Conservation (phyloP, 179 eudicot species). For the Vitellaria paradoxa region DNA sequence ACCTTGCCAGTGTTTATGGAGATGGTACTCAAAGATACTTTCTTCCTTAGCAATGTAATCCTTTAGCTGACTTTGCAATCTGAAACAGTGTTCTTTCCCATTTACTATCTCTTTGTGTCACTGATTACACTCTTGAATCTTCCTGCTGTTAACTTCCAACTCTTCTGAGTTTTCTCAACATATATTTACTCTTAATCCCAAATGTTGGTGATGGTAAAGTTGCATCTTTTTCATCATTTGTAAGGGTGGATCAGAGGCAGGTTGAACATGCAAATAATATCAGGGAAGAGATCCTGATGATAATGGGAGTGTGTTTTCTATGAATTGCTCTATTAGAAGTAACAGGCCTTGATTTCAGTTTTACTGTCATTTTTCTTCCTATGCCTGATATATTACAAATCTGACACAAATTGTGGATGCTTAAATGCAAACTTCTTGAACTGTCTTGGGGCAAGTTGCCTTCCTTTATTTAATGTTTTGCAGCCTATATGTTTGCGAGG, state of each 20-base stretch:
- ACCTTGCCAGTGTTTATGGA: background rate
- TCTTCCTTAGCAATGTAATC: background rate
- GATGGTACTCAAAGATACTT: background rate
- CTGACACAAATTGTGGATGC: background rate
- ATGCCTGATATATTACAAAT: background rate
- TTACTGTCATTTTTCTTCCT: background rate
- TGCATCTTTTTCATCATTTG: background rate
- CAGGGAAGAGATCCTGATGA: background rate
- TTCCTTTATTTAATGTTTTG: conserved; percentile 21
- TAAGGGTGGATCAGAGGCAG: background rate
- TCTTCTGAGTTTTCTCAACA: background rate
- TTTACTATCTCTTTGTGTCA: background rate
- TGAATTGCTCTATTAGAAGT: background rate
- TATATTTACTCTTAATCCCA: background rate
- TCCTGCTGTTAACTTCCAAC: background rate
- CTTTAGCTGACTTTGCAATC: background rate
- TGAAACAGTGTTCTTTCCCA: background rate
- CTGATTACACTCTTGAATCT: background rate
- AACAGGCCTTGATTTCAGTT: background rate
- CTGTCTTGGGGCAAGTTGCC: background rate
- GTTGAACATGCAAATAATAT: background rate
- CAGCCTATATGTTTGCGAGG: conserved; percentile 53
- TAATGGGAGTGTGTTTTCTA: background rate
- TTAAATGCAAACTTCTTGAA: conserved; percentile 12
- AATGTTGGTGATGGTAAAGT: background rate